Evolutionary conservation across 1,284 basidiomycete species (phyloP).

Genomic region (Heterobasidion parviporum): DNA sequence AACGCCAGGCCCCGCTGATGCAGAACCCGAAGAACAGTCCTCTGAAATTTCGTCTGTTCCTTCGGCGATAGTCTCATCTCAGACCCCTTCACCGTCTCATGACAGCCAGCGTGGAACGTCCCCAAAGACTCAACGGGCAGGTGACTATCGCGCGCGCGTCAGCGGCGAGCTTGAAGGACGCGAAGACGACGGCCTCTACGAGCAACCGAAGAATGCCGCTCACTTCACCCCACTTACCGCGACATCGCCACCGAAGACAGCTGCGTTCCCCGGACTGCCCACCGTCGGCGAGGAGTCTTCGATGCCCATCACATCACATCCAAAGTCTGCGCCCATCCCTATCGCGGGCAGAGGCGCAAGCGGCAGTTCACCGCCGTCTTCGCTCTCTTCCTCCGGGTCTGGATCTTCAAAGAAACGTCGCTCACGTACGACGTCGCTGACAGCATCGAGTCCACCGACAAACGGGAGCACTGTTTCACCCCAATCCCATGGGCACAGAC

Average conservation of each 20-base stretch:
- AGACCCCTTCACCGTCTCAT: neutral
- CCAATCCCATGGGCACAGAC: neutral
- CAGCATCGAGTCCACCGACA: neutral
- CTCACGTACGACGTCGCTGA: constrained; percentile 1
- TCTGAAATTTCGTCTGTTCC: constrained; percentile 1
- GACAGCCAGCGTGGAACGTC: too few relatives aligned
- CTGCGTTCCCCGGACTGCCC: constrained; percentile 6
- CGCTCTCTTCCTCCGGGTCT: constrained; percentile 21
- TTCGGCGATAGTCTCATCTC: neutral
- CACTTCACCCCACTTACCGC: neutral
- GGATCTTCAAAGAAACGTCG: neutral
- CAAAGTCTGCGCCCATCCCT: constrained; percentile 2
- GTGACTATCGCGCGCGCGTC: constrained; percentile 9
- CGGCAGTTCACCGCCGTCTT: constrained; percentile 9
- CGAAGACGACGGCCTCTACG: neutral
- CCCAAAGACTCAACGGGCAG: neutral
- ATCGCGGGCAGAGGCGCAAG: neutral
- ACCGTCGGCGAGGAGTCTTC: constrained; percentile 7
- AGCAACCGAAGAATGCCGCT: neutral
- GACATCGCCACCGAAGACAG: neutral
- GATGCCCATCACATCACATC: neutral
- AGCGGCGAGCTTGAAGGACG: constrained; percentile 18
- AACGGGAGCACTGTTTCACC: neutral
- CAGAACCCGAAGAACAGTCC: constrained; percentile 22
- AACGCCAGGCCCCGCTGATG: constrained; percentile 51